These are phyloP conservation scores for Inonotus hispidus DNA, from an alignment of 1,284 basidiomycete genomes.

Conservation along the genomic window DNA sequence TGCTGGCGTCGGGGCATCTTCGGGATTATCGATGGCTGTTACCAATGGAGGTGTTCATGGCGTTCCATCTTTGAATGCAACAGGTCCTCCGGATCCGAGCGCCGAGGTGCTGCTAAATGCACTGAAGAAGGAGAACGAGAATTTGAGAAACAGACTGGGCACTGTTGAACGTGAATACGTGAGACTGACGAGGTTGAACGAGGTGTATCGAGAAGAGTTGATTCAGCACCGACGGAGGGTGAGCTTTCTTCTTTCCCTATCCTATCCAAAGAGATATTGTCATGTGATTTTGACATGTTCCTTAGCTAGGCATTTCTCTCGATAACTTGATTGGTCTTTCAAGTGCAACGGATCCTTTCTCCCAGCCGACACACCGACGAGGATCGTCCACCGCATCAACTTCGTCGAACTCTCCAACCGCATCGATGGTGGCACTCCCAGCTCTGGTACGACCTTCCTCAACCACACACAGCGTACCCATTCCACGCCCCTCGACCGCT, in stretches of 20 bases:
- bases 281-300: background rate
- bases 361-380: conserved; percentile 61
- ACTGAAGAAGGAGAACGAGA: conserved; percentile 70
- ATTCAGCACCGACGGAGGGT: conserved; percentile 70
- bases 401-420: conserved; percentile 26
- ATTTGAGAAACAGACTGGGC: conserved; percentile 54
- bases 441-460: conserved; percentile 30
- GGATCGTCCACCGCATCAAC: conserved; percentile 33
- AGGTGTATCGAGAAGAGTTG: conserved; percentile 75
- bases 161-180: conserved; percentile 72
- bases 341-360: conserved; percentile 51
- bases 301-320: conserved; percentile 63
- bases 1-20: background rate
- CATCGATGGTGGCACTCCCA: conserved; percentile 24
- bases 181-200: conserved; percentile 64
- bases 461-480: conserved; percentile 51
- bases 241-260: conserved; percentile 29
- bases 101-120: conserved; percentile 64
- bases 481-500: conserved; percentile 58
- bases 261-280: background rate
- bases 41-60: conserved; percentile 24
- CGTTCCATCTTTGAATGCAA: conserved; percentile 6
- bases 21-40: conserved; percentile 21
- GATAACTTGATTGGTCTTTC: conserved; percentile 68
- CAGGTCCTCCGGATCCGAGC: conserved; percentile 43